Conservation (phyloP, 257 asterid species). For the Cruciata laevipes region DNA sequence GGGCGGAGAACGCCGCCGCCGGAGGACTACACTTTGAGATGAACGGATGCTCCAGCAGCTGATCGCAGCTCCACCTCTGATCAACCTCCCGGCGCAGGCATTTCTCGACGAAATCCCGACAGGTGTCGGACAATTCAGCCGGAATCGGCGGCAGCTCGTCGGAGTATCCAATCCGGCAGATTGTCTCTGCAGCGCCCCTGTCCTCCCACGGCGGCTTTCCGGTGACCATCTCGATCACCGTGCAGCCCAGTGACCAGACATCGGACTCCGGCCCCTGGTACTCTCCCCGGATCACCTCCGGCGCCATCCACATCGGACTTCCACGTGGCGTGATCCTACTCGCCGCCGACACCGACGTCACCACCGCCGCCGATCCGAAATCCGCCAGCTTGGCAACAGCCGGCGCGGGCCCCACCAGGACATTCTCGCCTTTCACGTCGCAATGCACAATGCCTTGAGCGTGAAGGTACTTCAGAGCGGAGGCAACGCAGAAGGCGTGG, state of each 20-base stretch:
- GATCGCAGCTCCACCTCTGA: constrained; percentile 62
- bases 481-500: constrained; percentile 44
- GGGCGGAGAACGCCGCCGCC: not conserved
- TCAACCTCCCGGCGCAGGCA: constrained; percentile 37
- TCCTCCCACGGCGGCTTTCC: constrained; percentile 52
- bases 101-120: constrained; percentile 40
- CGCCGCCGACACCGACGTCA: not conserved
- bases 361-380: constrained; percentile 44
- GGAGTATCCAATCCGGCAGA: constrained; percentile 39
- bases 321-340: constrained; percentile 26
- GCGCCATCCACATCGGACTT: constrained; percentile 74
- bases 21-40: constrained; percentile 18
- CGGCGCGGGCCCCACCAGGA: constrained; percentile 29
- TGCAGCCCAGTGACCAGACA: constrained; percentile 66
- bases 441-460: constrained; percentile 52
- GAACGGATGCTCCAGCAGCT: constrained; percentile 54
- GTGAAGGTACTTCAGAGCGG: constrained; percentile 48
- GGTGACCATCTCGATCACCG: constrained; percentile 57
- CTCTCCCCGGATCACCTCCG: constrained; percentile 55
- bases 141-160: constrained; percentile 44
- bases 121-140: constrained; percentile 23
- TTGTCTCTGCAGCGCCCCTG: constrained; percentile 21
- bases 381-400: constrained; percentile 49
- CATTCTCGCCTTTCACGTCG: constrained; percentile 54
- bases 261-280: constrained; percentile 62